Conservation (phyloP, 208 protist species). For the Wallacemonas sp. region DNA sequence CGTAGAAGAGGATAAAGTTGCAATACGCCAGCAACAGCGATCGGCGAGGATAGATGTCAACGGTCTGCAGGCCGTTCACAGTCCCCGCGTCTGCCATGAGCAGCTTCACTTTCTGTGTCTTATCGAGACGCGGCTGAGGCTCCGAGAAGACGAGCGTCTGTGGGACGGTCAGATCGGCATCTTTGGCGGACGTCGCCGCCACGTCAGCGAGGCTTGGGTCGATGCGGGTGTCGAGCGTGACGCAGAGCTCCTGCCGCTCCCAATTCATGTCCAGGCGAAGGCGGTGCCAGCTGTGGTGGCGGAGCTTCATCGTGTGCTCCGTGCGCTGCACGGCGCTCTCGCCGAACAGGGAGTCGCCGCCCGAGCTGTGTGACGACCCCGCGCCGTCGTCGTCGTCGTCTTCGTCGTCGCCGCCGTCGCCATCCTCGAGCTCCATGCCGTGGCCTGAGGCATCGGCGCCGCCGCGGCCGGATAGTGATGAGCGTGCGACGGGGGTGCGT, state of each 20-base stretch:
- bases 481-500: too few species aligned
- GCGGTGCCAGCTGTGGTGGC: slow-evolving; percentile 23
- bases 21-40: slow-evolving; percentile 48
- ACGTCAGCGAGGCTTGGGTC: background rate
- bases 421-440: background rate
- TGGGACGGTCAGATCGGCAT: background rate
- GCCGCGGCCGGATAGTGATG: background rate
- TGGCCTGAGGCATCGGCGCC: background rate
- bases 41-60: slow-evolving; percentile 41
- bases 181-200: background rate
- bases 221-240: slow-evolving; percentile 16
- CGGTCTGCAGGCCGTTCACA: slow-evolving; percentile 19
- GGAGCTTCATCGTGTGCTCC: slow-evolving; percentile 14
- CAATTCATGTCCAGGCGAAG: slow-evolving; percentile 23
- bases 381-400: slow-evolving; percentile 4
- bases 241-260: slow-evolving; percentile 18
- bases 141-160: background rate
- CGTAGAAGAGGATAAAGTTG: slow-evolving; percentile 32
- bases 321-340: background rate
- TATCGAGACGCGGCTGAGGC: background rate
- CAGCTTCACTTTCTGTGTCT: background rate
- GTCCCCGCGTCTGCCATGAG: slow-evolving; percentile 27
- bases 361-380: background rate
- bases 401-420: background rate
- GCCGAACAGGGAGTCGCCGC: background rate